phyloP scores from a whole-genome alignment of 768 basidiomycete species.

The Lactifluus echinatus region DNA sequence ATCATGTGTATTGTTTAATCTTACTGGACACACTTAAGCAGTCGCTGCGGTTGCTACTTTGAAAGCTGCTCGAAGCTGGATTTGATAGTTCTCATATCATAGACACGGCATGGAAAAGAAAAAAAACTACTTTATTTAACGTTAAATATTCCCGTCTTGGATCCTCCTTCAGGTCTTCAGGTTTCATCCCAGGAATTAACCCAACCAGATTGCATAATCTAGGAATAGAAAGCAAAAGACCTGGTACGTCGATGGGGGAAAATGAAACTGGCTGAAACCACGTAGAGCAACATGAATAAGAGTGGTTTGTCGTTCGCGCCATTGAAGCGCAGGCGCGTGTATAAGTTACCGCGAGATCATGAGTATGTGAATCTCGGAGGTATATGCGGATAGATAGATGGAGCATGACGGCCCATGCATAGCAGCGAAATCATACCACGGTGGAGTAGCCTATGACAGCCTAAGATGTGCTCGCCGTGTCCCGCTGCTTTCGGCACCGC shows the following conservation, averaged over 20 bases:
- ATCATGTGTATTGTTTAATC: no score
- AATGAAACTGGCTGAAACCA: slow-evolving; percentile 25
- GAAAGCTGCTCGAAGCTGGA: no score
- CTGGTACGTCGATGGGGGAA: slow-evolving; percentile 19
- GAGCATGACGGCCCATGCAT: slow-evolving; percentile 18
- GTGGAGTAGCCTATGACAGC: slow-evolving; percentile 9
- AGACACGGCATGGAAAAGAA: no score
- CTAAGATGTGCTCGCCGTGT: slow-evolving; percentile 14
- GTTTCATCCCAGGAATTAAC: background rate
- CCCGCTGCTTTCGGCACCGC: slow-evolving; percentile 7
- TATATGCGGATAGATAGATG: slow-evolving; percentile 16
- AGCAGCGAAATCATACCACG: background rate
- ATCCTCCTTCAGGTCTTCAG: background rate
- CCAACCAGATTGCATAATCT: background rate
- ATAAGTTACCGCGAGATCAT: slow-evolving; percentile 1
- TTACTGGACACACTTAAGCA: slow-evolving; percentile 82
- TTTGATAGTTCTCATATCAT: no score
- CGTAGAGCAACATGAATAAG: slow-evolving; percentile 20
- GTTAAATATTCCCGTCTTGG: background rate
- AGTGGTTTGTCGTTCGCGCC: slow-evolving; percentile 6
- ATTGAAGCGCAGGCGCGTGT: background rate
- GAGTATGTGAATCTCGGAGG: background rate
- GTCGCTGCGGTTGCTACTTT: slow-evolving; percentile 54
- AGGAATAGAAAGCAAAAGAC: slow-evolving; percentile 4
- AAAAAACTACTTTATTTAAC: background rate